phyloP scores from a whole-genome alignment of 73 alveolate genomes.

The Stentor coeruleus region DNA sequence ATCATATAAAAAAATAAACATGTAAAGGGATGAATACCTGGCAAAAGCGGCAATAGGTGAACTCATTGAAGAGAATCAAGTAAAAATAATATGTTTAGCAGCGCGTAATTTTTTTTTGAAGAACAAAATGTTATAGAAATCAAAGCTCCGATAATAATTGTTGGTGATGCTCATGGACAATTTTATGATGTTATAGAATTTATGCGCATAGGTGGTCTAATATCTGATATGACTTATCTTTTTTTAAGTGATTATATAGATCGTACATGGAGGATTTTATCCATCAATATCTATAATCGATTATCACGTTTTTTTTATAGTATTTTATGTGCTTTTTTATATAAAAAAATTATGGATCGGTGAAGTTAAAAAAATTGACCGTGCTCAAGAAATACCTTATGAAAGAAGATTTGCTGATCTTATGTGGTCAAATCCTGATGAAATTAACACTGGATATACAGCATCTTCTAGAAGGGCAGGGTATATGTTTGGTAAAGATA shows the following conservation, averaged over 20 bases:
- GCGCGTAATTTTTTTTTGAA: constrained; percentile 58
- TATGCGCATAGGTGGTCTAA: constrained; percentile 90
- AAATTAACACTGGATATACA: constrained; percentile 83
- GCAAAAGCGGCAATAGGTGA: constrained; percentile 72
- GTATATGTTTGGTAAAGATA: constrained; percentile 94
- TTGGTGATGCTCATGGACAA: constrained; percentile 93
- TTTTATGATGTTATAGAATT: constrained; percentile 87
- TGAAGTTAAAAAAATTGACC: constrained; percentile 82
- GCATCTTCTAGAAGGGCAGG: constrained; percentile 97
- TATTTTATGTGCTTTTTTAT: too few relatives aligned
- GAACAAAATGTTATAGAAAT: constrained; percentile 73
- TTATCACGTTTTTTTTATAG: too few relatives aligned
- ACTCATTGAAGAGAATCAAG: constrained; percentile 57
- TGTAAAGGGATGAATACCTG: constrained; percentile 64
- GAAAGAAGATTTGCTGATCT: constrained; percentile 98
- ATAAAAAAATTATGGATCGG: too few relatives aligned
- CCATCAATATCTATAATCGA: constrained; percentile 92
- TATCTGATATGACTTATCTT: constrained; percentile 77
- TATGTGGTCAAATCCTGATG: constrained; percentile 98
- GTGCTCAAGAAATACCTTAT: constrained; percentile 96
- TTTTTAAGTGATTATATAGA: constrained; percentile 90
- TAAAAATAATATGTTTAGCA: constrained; percentile 62
- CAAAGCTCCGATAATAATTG: constrained; percentile 78
- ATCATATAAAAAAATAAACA: too few relatives aligned
- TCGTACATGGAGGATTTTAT: constrained; percentile 98